These are phyloP conservation scores for Microascus cirrosus DNA, from an alignment of 2,329 filamentous ascomycete genomes.

Conservation along the genomic window DNA sequence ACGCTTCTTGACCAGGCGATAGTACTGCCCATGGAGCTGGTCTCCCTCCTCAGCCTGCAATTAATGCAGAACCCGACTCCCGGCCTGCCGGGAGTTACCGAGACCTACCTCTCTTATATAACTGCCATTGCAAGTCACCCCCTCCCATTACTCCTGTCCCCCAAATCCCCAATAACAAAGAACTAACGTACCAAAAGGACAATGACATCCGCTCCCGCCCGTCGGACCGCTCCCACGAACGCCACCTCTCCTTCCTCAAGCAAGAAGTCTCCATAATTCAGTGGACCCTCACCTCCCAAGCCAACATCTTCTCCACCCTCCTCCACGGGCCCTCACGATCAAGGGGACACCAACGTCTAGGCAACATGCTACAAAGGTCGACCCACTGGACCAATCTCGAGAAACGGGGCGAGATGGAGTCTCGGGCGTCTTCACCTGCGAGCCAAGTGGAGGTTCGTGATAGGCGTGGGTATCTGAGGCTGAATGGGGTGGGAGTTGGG, in stretches of 20 bases:
- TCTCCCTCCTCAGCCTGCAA: constrained; percentile 25
- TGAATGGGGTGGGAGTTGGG: no score
- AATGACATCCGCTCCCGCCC: constrained; percentile 25
- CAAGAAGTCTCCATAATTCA: constrained; percentile 28
- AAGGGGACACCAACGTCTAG: no score
- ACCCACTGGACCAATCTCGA: no score
- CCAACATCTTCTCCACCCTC: constrained; percentile 9
- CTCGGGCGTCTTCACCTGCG: no score
- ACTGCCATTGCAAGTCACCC: constrained; percentile 26
- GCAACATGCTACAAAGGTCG: no score
- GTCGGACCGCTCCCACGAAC: constrained; percentile 27
- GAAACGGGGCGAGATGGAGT: no score
- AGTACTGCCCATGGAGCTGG: constrained; percentile 28
- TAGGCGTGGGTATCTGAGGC: no score
- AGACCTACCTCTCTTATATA: constrained; percentile 30
- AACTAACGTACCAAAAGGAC: constrained; percentile 15
- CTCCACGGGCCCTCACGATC: neutral
- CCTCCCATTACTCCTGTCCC: neutral
- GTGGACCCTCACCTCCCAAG: constrained; percentile 14
- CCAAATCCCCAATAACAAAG: constrained; percentile 9
- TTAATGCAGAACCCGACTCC: constrained; percentile 17
- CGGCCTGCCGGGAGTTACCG: constrained; percentile 15
- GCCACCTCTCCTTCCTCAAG: constrained; percentile 25
- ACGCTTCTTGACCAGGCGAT: constrained; percentile 22
- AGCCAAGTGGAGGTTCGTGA: no score